A percentile compares a stretch with the other conserved stretches of the same genome.
Conservation (phyloP, 2,329 filamentous ascomycete species). For the Fusarium tanahbumbuense region DNA sequence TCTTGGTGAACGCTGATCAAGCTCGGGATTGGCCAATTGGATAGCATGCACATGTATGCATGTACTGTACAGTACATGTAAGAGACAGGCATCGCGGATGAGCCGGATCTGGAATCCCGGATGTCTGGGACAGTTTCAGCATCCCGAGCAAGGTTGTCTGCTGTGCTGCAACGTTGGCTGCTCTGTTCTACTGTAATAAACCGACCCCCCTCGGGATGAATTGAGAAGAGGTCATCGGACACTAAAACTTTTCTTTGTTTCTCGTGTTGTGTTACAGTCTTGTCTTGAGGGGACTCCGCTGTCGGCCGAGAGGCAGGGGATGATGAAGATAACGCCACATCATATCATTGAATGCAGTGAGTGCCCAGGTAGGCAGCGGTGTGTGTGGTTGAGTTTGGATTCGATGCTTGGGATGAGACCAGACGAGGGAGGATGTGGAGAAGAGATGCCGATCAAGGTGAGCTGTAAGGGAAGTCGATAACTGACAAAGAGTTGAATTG, state of each 20-base stretch:
- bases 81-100: constrained; percentile 32
- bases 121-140: constrained; percentile 40
- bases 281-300: constrained; percentile 24
- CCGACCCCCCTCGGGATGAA: constrained; percentile 37
- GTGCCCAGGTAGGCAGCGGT: constrained; percentile 23
- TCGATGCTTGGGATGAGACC: not conserved
- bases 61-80: not conserved
- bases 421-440: constrained; percentile 24
- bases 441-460: constrained; percentile 26
- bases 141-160: constrained; percentile 24
- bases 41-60: constrained; percentile 4
- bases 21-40: constrained; percentile 40
- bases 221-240: constrained; percentile 44
- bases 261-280: constrained; percentile 7
- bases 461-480: constrained; percentile 13
- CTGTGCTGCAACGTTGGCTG: constrained; percentile 6
- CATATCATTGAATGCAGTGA: constrained; percentile 30
- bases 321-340: constrained; percentile 37
- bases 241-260: constrained; percentile 30
- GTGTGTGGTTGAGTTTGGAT: constrained; percentile 26
- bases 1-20: constrained; percentile 35
- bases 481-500: constrained; percentile 5
- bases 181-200: constrained; percentile 27
- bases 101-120: constrained; percentile 46
- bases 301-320: constrained; percentile 13